Evolutionary conservation across 1,284 basidiomycete genomes (phyloP).

Genomic region (Schizophyllum amplum): DNA sequence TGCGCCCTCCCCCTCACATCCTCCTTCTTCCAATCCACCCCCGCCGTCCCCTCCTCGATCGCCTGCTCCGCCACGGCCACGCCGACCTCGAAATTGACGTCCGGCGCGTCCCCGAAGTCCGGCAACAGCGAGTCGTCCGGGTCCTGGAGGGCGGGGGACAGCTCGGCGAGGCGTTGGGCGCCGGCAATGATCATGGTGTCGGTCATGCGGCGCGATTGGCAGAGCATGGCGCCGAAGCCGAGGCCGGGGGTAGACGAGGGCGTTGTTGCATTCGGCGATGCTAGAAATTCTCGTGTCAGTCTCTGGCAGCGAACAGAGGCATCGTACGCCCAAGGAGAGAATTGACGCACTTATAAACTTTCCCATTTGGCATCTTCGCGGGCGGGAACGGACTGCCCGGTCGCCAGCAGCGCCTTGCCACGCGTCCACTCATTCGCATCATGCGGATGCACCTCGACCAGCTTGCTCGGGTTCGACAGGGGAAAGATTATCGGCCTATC

Average conservation of each 20-base stretch:
- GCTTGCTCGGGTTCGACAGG: slow-evolving; percentile 68
- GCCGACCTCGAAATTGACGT: slow-evolving; percentile 72
- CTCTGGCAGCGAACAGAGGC: neutral
- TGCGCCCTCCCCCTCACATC: slow-evolving; percentile 44
- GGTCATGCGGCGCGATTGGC: slow-evolving; percentile 54
- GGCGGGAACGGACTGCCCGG: slow-evolving; percentile 76
- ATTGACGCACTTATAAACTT: slow-evolving; percentile 47
- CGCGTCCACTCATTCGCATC: slow-evolving; percentile 72
- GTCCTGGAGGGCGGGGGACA: slow-evolving; percentile 70
- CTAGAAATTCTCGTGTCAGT: slow-evolving; percentile 27
- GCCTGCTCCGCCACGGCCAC: slow-evolving; percentile 74
- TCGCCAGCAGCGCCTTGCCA: slow-evolving; percentile 73
- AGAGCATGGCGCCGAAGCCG: slow-evolving; percentile 65
- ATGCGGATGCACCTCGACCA: slow-evolving; percentile 71
- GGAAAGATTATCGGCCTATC: slow-evolving; percentile 78
- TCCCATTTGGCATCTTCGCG: slow-evolving; percentile 57
- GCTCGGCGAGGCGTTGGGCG: slow-evolving; percentile 58
- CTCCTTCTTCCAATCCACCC: slow-evolving; percentile 42
- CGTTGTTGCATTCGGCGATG: slow-evolving; percentile 74
- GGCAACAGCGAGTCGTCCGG: slow-evolving; percentile 63
- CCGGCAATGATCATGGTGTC: slow-evolving; percentile 78
- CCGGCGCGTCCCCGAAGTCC: slow-evolving; percentile 61
- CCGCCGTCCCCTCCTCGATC: slow-evolving; percentile 61
- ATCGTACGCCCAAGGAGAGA: neutral
- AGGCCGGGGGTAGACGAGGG: slow-evolving; percentile 76